These are phyloP conservation scores for Tricholoma matsutake DNA, from an alignment of 768 basidiomycete genomes.

Conservation along the genomic window DNA sequence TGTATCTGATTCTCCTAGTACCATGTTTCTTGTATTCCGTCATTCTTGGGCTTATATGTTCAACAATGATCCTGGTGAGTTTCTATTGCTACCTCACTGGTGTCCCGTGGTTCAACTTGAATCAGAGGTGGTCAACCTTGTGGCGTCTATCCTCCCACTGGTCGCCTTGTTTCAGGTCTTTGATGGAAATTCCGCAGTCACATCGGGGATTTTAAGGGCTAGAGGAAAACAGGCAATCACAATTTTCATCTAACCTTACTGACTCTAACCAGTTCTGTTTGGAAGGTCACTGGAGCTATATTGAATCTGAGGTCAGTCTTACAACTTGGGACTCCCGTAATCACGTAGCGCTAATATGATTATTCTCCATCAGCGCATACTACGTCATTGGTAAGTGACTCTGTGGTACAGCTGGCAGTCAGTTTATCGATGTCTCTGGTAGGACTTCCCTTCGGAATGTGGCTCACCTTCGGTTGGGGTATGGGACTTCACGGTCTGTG, in stretches of 20 bases:
- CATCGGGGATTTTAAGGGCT: conserved; percentile 78
- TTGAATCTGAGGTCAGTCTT: conserved; percentile 64
- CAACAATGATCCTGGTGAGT: conserved; percentile 61
- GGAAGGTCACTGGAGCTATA: conserved; percentile 67
- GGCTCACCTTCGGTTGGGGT: conserved; percentile 60
- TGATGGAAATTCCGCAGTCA: conserved; percentile 69
- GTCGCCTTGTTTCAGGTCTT: conserved; percentile 84
- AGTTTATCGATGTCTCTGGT: not conserved
- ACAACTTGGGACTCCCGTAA: not conserved
- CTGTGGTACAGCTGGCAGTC: not conserved
- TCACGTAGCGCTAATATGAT: not conserved
- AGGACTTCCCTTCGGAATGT: conserved; percentile 82
- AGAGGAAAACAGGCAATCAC: conserved; percentile 65
- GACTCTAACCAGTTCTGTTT: not conserved
- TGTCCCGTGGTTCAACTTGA: not conserved
- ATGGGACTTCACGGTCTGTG: conserved; percentile 75
- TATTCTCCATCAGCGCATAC: conserved; percentile 54
- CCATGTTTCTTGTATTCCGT: conserved; percentile 57
- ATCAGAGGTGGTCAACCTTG: conserved; percentile 52
- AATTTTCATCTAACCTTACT: conserved; percentile 5
- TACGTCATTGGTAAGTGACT: conserved; percentile 59
- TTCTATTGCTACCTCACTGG: not conserved
- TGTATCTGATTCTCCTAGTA: conserved; percentile 28
- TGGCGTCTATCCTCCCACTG: conserved; percentile 69
- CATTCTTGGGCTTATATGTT: conserved; percentile 72